Evolutionary conservation across 2,329 filamentous ascomycete genomes (phyloP), one percentile per base, ranked within the genome.

Genomic region (Aspergillus sergii): DNA sequence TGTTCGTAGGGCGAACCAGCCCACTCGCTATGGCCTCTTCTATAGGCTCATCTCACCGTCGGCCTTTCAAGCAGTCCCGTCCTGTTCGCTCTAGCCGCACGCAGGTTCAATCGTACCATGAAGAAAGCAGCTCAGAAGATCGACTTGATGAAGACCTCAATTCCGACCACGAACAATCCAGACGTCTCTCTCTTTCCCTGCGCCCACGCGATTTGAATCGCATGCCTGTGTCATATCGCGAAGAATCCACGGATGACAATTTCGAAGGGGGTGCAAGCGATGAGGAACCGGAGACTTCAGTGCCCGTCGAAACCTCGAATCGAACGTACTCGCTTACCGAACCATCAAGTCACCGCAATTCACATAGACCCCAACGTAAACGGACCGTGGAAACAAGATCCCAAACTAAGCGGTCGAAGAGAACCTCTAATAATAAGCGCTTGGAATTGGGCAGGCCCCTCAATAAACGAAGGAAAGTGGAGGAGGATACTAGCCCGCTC

Each of bases 91-190:
- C 72, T 32, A 77, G 67, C 66, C 76, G 78, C 60, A 75, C 70
- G 10, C 71, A 69, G 58, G 73, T 80, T 32, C 64, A 72, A 48
- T 75, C 76, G 32, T 80, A 80, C 58, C 72, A 77, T 43, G 78
- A 80, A 66, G 73, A 76, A 21, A 75, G 71, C 57, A 69, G 71
- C 14, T 76, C 75, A 4, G 74, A 76, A 19, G 71, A 75, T 16
- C 72, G 67, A 19, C 62, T 66, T 34, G 61, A 66, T 21, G 61
- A 68, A 30, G 57, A 67, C 26, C 58, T 39, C 12, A 56, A 64
- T 6, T 66, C 58, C 5, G 64, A 67, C 19, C 56, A 63, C n/a
- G 65, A 64, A 32, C 54, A 36, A 39, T 51, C 66, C 3, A 63
- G 65, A 45, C 69, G 67, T 28, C 28, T 65, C 21, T 72, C 73